phyloP scores from a whole-genome alignment of 176 grass and related monocot species.

The Bolboschoenus planiculmis region DNA sequence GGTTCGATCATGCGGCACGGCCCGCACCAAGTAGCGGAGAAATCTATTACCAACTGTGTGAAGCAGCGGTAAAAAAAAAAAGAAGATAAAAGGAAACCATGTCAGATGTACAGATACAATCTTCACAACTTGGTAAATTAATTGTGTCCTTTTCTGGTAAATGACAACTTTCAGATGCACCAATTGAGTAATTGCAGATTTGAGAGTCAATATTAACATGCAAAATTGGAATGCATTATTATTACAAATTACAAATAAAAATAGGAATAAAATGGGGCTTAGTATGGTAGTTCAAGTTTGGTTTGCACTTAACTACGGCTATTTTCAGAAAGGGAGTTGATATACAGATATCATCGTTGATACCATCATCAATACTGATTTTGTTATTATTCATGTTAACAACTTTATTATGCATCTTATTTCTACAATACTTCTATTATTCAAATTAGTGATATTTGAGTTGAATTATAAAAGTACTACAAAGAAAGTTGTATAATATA shows the following conservation, averaged over 20 bases:
- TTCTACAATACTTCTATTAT: no score
- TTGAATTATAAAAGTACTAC: no score
- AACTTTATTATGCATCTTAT: no score
- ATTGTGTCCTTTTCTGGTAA: neutral
- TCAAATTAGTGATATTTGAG: no score
- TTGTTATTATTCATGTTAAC: no score
- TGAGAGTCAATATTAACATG: neutral
- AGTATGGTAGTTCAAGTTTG: neutral
- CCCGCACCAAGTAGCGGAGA: conserved; percentile 46
- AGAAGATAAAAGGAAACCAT: neutral
- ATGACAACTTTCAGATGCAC: neutral
- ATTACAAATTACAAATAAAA: neutral
- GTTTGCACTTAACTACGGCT: neutral
- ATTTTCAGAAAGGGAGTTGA: no score
- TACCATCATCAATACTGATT: no score
- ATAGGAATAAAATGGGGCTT: neutral
- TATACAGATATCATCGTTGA: no score
- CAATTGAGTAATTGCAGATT: neutral
- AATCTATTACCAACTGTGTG: conserved; percentile 45
- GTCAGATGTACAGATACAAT: neutral
- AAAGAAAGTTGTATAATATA: no score
- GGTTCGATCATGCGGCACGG: conserved; percentile 45
- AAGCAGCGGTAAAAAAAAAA: neutral
- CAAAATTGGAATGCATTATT: neutral
- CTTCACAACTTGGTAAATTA: neutral